Evolutionary conservation across 2,329 filamentous ascomycete genomes (phyloP), one percentile per base, ranked within the genome.

Genomic region (Hymenotorrendiella dingleyae): DNA sequence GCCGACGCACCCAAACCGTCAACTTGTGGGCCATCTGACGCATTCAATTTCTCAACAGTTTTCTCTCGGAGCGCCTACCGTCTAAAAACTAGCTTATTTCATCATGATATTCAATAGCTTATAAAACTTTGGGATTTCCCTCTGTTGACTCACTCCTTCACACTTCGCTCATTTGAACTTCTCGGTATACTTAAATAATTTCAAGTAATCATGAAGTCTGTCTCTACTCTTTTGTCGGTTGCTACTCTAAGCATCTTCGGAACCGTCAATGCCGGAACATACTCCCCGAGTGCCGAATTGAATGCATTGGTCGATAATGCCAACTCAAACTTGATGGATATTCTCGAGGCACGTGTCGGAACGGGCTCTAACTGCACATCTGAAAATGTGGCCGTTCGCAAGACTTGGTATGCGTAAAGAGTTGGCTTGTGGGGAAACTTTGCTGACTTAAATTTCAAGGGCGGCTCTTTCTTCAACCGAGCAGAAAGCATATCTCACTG

Each of bases 401-500:
- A 26, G 21, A 26, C 20, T 4, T 36, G 20, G 34, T 36, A 23
- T 6, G 16, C 6, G 9, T 14, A 22, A 36, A 22, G 20, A 23
- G n/a, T n/a, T n/a, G n/a, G n/a, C n/a, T n/a, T n/a, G n/a, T n/a
- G n/a, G 19, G 23, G 17, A 38, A 19, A 29, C 3, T 17, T 6
- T 5, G 23, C 36, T 38, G 23, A 27, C 22, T 20, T n/a, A n/a
- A n/a, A n/a, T 36, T 26, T 14, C 6, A 11, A 38, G 36, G 16
- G 36, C 14, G 6, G 21, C 9, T 12, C 22, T 38, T 3, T 17
- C 36, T 14, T 9, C 22, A 6, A 19, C 27, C 1, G 23, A 38
- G 8, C 27, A 42, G 4, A 44, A 34, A 22, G 33, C 36, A 20
- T 65, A 62, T 49, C 61, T 58, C 30, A 45, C 57, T 36, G 63